phyloP scores from a whole-genome alignment of 257 asterid genomes.

The Thymus mandschuricus region DNA sequence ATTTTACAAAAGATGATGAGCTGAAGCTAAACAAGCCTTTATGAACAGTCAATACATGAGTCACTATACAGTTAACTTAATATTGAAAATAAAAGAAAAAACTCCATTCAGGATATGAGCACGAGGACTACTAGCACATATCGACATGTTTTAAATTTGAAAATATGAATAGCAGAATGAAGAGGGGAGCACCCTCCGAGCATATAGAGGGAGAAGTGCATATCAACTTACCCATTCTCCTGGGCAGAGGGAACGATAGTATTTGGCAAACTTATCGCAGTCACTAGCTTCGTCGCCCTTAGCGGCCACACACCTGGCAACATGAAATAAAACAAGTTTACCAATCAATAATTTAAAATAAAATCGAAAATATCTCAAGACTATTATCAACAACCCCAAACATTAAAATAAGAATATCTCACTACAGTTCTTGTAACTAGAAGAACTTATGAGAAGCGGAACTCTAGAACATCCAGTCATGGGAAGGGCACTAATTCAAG shows the following conservation, averaged over 20 bases:
- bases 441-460: neutral
- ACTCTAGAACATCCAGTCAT: neutral
- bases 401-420: neutral
- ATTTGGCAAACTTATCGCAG: slow-evolving; percentile 66
- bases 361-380: neutral
- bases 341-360: neutral
- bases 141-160: neutral
- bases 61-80: neutral
- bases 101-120: slow-evolving; percentile 3
- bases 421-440: neutral
- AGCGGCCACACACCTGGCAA: slow-evolving; percentile 67
- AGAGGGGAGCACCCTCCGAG: neutral
- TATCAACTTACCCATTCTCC: slow-evolving; percentile 83
- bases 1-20: neutral
- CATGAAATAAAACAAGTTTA: slow-evolving; percentile 19
- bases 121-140: neutral
- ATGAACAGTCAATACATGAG: neutral
- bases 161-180: neutral
- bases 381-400: neutral
- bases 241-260: slow-evolving; percentile 84
- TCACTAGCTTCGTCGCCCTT: slow-evolving; percentile 73
- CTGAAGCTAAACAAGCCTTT: neutral
- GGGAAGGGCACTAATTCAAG: neutral
- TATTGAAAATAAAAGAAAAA: too few relatives aligned
- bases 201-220: neutral